Evolutionary conservation across 1,284 basidiomycete genomes (phyloP).

Genomic region (Ceraceosorus guamensis): DNA sequence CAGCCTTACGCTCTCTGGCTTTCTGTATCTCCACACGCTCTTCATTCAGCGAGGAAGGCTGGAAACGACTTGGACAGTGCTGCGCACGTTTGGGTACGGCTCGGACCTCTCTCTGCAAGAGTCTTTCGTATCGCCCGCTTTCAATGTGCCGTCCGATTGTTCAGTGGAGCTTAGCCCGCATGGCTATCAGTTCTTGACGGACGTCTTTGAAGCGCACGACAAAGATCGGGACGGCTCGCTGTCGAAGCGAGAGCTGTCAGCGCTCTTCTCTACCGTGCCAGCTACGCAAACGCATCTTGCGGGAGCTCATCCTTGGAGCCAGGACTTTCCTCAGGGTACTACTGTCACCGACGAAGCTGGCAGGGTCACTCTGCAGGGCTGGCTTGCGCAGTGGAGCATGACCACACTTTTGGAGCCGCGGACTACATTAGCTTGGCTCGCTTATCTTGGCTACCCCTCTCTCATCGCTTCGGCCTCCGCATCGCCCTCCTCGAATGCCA

Average conservation of each 20-base stretch:
- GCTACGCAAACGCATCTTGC: constrained; percentile 41
- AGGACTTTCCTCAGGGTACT: constrained; percentile 56
- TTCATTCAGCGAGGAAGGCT: constrained; percentile 94
- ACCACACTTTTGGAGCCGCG: constrained; percentile 87
- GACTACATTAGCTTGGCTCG: constrained; percentile 88
- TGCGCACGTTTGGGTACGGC: constrained; percentile 90
- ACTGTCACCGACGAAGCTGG: constrained; percentile 83
- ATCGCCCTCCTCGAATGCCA: constrained; percentile 3
- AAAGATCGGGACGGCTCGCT: constrained; percentile 95
- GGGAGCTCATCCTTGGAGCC: constrained; percentile 39
- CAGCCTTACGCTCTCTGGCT: constrained; percentile 82
- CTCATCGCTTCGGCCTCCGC: constrained; percentile 10
- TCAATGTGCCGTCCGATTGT: constrained; percentile 85
- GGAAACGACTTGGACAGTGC: constrained; percentile 96
- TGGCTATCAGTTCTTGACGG: constrained; percentile 95
- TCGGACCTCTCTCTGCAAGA: constrained; percentile 70
- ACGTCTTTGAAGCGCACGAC: constrained; percentile 92
- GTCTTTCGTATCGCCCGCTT: constrained; percentile 54
- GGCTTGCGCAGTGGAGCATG: constrained; percentile 99
- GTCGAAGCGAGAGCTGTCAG: constrained; percentile 73
- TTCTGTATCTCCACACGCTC: constrained; percentile 88
- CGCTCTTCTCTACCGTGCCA: constrained; percentile 86
- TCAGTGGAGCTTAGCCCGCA: constrained; percentile 86
- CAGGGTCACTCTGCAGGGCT: constrained; percentile 87
- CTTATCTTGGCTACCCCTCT: constrained; percentile 75